Percentiles rank a stretch among this genome's conserved stretches.
These are phyloP conservation scores for Ogataea nitratoaversa DNA, from an alignment of 805 yeast species.

Conservation along the genomic window DNA sequence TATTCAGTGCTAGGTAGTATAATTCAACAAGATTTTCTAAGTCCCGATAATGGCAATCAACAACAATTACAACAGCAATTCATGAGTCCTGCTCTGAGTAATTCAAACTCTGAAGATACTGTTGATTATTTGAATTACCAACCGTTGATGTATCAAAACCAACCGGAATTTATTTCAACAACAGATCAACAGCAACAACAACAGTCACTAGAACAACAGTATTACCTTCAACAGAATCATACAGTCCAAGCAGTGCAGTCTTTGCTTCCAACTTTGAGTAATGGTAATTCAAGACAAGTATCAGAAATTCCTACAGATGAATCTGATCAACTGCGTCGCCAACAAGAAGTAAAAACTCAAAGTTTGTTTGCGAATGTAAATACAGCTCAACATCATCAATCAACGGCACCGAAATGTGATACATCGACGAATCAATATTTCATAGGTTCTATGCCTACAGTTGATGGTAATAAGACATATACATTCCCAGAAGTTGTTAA, in stretches of 20 bases:
- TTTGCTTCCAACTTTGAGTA: no score
- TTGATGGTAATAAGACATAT: constrained; percentile 34
- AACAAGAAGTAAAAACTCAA: no score
- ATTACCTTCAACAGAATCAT: constrained; percentile 1
- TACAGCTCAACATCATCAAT: constrained; percentile 7
- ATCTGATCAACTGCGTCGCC: constrained; percentile 1
- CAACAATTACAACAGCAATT: constrained; percentile 15
- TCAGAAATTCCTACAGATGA: background rate
- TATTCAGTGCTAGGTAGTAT: constrained; percentile 66
- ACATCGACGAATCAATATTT: constrained; percentile 62
- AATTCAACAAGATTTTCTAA: constrained; percentile 43
- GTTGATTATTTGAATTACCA: constrained; percentile 23
- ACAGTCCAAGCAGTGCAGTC: no score
- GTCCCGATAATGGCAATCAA: constrained; percentile 8
- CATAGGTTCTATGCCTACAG: constrained; percentile 44
- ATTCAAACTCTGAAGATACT: constrained; percentile 27
- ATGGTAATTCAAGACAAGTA: constrained; percentile 2
- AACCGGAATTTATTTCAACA: constrained; percentile 5
- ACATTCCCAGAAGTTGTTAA: constrained; percentile 60
- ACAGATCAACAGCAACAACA: constrained; percentile 1
- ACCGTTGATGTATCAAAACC: constrained; percentile 20
- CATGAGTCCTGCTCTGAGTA: constrained; percentile 34
- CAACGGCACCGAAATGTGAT: constrained; percentile 45
- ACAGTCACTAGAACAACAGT: constrained; percentile 2
- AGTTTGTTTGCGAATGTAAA: no score